Evolutionary conservation across 202 grass and related monocot genomes (phyloP), one percentile per base, ranked within the genome.

Genomic region (Zoysia matrella): DNA sequence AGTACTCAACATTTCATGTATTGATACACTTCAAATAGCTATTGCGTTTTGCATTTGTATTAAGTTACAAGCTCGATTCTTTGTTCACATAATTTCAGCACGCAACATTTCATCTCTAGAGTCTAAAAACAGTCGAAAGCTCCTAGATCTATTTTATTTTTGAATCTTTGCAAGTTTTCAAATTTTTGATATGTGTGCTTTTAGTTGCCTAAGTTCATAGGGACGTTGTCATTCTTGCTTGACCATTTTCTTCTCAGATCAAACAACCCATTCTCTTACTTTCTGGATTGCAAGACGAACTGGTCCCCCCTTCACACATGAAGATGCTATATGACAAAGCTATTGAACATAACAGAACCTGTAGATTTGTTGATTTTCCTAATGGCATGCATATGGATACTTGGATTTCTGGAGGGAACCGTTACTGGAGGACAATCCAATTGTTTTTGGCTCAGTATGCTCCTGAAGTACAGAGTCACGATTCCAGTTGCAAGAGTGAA

Each of bases 341-440:
- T 84, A 51, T 69, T 57, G 89, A 92, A 66, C 75, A 81, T 60
- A 99, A 99, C 68, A 88, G 9, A 11, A 47, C 84, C 49, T 90
- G 89, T 73, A 87, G 87, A 76, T 99, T 99, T 90, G 81, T 99
- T 51, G 96, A 99, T 87, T 99, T 99, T 88, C 96, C 91, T 79
- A 88, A 57, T 87, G 96, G 96, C 45, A 99, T 94, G 91, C 96
- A 99, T 83, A 96, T 99, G 96, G 93, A 99, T 83, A 99, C 91
- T 73, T 99, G 96, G 96, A 83, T 76, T 45, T 91, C 96, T 88
- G 92, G 91, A 67, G 91, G 91, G 61, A 87, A 90, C 50, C 91
- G 96, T 30, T 99, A 99, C 63, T 99, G 96, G 96, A 95, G 96
- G 88, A 62, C 85, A 77, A 88, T 94, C 42, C 88, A 99, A 54